phyloP scores from a whole-genome alignment of 192 early-diverging fungal species.

The Backusella psychrophila region DNA sequence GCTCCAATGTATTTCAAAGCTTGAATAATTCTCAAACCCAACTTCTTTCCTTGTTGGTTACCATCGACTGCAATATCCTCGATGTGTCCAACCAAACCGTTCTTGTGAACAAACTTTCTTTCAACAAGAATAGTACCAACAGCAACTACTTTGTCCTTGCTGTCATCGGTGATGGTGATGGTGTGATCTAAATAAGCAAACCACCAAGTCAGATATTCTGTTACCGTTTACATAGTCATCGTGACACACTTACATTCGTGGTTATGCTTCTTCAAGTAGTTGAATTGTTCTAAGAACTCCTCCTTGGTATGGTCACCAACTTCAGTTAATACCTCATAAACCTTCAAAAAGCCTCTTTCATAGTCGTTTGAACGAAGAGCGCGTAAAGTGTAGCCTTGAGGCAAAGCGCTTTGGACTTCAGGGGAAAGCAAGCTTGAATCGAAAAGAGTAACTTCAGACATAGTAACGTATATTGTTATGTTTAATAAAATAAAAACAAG shows the following conservation, averaged over 20 bases:
- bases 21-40: conserved; percentile 70
- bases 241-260: conserved; percentile 57
- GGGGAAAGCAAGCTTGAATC: conserved; percentile 63
- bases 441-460: conserved; percentile 54
- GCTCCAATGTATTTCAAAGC: conserved; percentile 82
- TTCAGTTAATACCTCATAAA: conserved; percentile 67
- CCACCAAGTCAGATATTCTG: not conserved
- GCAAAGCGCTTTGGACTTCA: conserved; percentile 60
- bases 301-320: conserved; percentile 72
- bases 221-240: not conserved
- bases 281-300: conserved; percentile 55
- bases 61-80: conserved; percentile 69
- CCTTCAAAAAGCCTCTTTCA: conserved; percentile 67
- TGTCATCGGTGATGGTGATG: conserved; percentile 75
- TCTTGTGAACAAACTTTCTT: conserved; percentile 81
- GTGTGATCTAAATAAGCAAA: conserved; percentile 49
- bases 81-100: conserved; percentile 80
- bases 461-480: not conserved
- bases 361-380: conserved; percentile 68
- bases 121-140: conserved; percentile 82
- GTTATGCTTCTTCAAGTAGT: conserved; percentile 72
- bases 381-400: conserved; percentile 64
- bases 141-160: conserved; percentile 62
- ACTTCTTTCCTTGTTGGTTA: conserved; percentile 59
- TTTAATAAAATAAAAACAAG: not conserved